Evolutionary conservation across 2,329 filamentous ascomycete genomes (phyloP).

Genomic region (Xylaria sp.): DNA sequence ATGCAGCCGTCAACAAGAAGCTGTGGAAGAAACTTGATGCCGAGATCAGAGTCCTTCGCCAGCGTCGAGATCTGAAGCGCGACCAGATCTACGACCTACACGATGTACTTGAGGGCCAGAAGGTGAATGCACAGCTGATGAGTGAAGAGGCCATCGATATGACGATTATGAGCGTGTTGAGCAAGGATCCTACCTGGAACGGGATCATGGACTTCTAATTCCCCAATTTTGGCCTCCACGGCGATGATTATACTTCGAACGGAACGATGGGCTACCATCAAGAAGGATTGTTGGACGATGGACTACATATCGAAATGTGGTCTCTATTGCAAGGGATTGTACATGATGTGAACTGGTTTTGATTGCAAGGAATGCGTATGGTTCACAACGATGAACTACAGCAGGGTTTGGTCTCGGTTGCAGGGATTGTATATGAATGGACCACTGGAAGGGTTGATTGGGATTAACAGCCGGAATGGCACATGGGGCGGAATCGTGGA

Average conservation of each 20-base stretch:
- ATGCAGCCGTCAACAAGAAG: conserved; percentile 72
- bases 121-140: conserved; percentile 70
- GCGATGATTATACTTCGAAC: background rate
- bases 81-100: conserved; percentile 85
- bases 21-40: conserved; percentile 69
- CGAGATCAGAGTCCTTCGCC: conserved; percentile 69
- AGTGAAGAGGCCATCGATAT: conserved; percentile 70
- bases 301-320: background rate
- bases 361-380: background rate
- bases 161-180: conserved; percentile 66
- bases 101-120: conserved; percentile 85
- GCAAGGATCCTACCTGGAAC: conserved; percentile 47
- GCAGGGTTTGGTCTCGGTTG: background rate
- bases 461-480: conserved; percentile 4
- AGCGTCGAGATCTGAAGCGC: conserved; percentile 75
- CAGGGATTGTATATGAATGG: conserved; percentile 10
- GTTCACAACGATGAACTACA: background rate
- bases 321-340: background rate
- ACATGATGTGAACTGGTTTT: background rate
- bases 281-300: background rate
- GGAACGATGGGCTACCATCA: conserved; percentile 3
- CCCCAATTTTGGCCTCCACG: background rate
- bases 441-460: background rate
- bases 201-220: conserved; percentile 44
- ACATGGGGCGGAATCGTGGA: conserved; percentile 11